These are phyloP conservation scores for Penicillium longicatenatum DNA, from an alignment of 495 filamentous ascomycete species.

Conservation along the genomic window DNA sequence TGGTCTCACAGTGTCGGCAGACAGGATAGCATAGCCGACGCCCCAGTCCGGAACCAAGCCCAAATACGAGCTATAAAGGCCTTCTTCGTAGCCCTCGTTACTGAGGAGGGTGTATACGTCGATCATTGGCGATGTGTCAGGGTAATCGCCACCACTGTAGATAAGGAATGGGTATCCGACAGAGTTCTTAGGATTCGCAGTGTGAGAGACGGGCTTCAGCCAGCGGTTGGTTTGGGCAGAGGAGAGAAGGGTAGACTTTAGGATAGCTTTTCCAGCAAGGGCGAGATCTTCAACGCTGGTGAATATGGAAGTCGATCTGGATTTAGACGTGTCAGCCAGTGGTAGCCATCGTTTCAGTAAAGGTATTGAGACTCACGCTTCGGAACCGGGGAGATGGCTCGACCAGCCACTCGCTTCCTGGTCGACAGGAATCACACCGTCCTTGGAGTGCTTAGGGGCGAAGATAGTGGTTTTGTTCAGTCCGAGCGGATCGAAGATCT, in stretches of 20 bases:
- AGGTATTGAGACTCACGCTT: constrained; percentile 26
- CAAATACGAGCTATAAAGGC: constrained; percentile 46
- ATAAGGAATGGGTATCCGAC: constrained; percentile 48
- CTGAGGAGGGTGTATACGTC: constrained; percentile 55
- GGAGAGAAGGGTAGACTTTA: constrained; percentile 47
- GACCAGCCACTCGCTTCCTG: constrained; percentile 21
- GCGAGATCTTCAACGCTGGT: constrained; percentile 31
- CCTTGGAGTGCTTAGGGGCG: constrained; percentile 26
- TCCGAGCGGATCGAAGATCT: constrained; percentile 40
- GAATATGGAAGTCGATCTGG: constrained; percentile 28
- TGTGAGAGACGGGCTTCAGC: constrained; percentile 51
- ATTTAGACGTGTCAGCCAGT: constrained; percentile 13
- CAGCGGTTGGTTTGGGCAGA: constrained; percentile 41
- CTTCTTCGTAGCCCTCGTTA: constrained; percentile 38
- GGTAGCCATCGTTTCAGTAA: background rate
- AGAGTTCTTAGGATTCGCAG: constrained; percentile 48
- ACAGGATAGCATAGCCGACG: constrained; percentile 50
- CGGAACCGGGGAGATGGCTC: constrained; percentile 16
- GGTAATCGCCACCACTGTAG: constrained; percentile 28
- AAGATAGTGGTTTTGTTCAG: constrained; percentile 47
- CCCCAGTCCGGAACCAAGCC: constrained; percentile 52
- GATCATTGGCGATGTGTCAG: constrained; percentile 33
- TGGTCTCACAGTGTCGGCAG: constrained; percentile 31
- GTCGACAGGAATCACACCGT: constrained; percentile 46
- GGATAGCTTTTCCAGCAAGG: constrained; percentile 47